Percentiles rank a stretch among this genome's conserved stretches.
Evolutionary conservation across 805 yeast genomes (phyloP).

Genomic region (Candida rishiriensis): DNA sequence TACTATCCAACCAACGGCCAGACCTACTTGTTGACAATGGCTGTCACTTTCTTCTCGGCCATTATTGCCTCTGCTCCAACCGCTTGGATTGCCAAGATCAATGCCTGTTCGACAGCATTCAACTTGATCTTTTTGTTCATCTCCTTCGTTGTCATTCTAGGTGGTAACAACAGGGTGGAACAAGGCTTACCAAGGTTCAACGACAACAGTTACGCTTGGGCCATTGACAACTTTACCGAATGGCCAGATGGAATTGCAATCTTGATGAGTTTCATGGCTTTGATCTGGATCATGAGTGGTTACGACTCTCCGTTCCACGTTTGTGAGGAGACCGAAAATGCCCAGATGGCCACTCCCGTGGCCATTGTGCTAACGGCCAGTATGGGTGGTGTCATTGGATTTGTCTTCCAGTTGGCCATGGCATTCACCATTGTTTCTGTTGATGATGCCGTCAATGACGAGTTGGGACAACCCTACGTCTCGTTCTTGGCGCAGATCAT

Average conservation of each 20-base stretch:
- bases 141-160: conserved; percentile 49
- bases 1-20: conserved; percentile 46
- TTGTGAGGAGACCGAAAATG: conserved; percentile 64
- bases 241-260: conserved; percentile 57
- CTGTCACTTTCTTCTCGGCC: conserved; percentile 44
- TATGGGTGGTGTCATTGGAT: conserved; percentile 53
- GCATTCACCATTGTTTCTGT: conserved; percentile 56
- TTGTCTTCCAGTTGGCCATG: conserved; percentile 52
- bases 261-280: conserved; percentile 52
- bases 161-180: conserved; percentile 37
- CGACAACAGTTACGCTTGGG: conserved; percentile 45
- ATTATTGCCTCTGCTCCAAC: conserved; percentile 50
- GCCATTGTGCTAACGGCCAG: conserved; percentile 56
- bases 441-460: conserved; percentile 41
- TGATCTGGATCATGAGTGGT: conserved; percentile 68
- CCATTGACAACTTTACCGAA: conserved; percentile 49
- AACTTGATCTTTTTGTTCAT: conserved; percentile 46
- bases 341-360: conserved; percentile 57
- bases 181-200: conserved; percentile 44
- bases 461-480: conserved; percentile 57
- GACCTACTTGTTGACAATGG: conserved; percentile 45
- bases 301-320: conserved; percentile 71
- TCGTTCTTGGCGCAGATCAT: conserved; percentile 47
- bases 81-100: conserved; percentile 47
- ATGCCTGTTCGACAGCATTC: conserved; percentile 42